These are phyloP conservation scores for Blakeslea trispora DNA, from an alignment of 371 early-diverging fungal genomes.

Conservation along the genomic window DNA sequence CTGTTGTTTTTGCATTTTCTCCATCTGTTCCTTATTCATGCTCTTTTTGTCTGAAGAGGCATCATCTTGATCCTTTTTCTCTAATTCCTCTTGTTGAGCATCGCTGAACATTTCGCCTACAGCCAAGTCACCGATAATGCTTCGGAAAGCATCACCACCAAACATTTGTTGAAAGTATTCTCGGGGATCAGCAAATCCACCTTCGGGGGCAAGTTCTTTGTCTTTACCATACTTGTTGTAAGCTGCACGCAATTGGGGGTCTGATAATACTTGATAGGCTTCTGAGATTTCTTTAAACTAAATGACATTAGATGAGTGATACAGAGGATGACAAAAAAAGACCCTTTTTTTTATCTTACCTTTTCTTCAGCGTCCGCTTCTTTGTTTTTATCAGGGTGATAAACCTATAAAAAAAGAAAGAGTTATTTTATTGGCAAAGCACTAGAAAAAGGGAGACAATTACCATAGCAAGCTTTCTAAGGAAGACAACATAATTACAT, in stretches of 20 bases:
- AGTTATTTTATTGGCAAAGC: slow-evolving; percentile 5
- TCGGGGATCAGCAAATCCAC: slow-evolving; percentile 84
- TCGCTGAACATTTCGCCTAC: slow-evolving; percentile 50
- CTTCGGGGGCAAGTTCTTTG: slow-evolving; percentile 70
- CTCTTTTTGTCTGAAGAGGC: slow-evolving; percentile 21
- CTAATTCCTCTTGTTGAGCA: slow-evolving; percentile 29
- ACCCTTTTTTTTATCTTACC: slow-evolving; percentile 42
- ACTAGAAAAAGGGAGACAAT: background rate
- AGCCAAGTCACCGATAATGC: slow-evolving; percentile 53
- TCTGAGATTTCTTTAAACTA: slow-evolving; percentile 94
- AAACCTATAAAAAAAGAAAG: slow-evolving; percentile 55
- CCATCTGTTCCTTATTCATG: slow-evolving; percentile 63
- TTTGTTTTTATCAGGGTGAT: slow-evolving; percentile 97
- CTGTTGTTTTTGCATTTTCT: slow-evolving; percentile 48
- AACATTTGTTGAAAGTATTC: slow-evolving; percentile 94
- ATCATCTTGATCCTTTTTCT: background rate
- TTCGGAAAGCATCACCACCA: slow-evolving; percentile 90
- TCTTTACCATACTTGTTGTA: slow-evolving; percentile 90
- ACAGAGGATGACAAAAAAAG: background rate
- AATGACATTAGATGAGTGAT: background rate
- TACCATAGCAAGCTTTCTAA: slow-evolving; percentile 55
- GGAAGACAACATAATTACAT: background rate
- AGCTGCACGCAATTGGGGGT: slow-evolving; percentile 82
- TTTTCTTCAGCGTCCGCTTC: slow-evolving; percentile 87
- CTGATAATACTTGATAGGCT: slow-evolving; percentile 92